Evolutionary conservation across 148 eudicot species (phyloP).

Genomic region (Rhododendron ferrugineum): DNA sequence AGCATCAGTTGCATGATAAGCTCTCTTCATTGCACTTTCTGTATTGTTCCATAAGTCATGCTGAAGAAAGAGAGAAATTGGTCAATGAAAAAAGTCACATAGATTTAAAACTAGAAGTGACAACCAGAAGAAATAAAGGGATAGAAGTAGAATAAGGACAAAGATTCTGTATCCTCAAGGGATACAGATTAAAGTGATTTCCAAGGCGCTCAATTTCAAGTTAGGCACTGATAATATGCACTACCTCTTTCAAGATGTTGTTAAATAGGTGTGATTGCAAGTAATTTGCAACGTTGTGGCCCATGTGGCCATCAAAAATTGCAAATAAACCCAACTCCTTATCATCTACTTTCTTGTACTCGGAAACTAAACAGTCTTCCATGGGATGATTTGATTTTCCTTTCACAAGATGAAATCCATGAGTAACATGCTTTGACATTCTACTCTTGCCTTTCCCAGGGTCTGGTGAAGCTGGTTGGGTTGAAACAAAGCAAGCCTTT

Average conservation of each 20-base stretch:
- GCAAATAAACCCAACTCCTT: slow-evolving; percentile 62
- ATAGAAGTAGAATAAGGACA: background rate
- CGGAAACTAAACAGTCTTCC: slow-evolving; percentile 59
- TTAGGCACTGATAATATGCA: background rate
- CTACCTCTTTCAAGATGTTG: slow-evolving; percentile 53
- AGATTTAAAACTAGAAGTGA: background rate
- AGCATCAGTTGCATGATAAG: slow-evolving; percentile 45
- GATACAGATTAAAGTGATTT: background rate
- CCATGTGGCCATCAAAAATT: slow-evolving; percentile 66
- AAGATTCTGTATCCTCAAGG: background rate
- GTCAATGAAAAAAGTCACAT: background rate
- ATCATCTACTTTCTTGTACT: slow-evolving; percentile 36
- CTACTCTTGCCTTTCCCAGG: slow-evolving; percentile 38
- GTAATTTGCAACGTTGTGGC: slow-evolving; percentile 50
- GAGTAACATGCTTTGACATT: slow-evolving; percentile 34
- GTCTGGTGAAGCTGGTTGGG: slow-evolving; percentile 25
- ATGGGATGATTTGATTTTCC: slow-evolving; percentile 64
- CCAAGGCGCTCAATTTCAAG: background rate
- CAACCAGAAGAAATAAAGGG: background rate
- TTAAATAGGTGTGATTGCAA: slow-evolving; percentile 44
- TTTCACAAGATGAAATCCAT: slow-evolving; percentile 53
- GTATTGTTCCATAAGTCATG: slow-evolving; percentile 46
- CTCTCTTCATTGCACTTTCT: slow-evolving; percentile 42
- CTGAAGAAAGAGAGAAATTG: slow-evolving; percentile 18
- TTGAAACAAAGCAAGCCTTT: slow-evolving; percentile 14